These are phyloP conservation scores for Lippia alba DNA, from an alignment of 305 asterid genomes.

Conservation along the genomic window DNA sequence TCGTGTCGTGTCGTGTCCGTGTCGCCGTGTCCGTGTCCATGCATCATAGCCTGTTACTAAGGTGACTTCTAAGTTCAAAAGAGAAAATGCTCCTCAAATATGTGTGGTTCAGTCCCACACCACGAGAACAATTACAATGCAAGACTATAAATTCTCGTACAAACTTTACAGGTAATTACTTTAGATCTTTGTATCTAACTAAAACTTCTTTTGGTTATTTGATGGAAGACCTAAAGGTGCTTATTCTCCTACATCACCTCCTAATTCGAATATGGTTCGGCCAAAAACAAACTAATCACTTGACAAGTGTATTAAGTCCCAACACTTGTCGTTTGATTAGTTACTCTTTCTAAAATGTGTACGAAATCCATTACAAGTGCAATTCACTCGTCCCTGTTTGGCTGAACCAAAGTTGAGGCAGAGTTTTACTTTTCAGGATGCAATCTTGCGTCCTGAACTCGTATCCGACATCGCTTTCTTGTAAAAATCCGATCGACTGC, in stretches of 20 bases:
- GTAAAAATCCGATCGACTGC: conserved; percentile 73
- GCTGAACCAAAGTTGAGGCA: too few relatives aligned
- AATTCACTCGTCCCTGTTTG: too few relatives aligned
- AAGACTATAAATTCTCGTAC: conserved; percentile 11
- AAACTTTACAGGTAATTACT: conserved; percentile 4
- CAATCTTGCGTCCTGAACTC: conserved; percentile 38
- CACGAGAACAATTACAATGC: neutral
- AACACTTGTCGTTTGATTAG: too few relatives aligned
- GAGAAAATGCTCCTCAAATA: neutral
- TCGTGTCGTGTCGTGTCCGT: too few relatives aligned
- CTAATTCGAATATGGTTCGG: too few relatives aligned
- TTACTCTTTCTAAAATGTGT: too few relatives aligned
- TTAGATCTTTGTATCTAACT: neutral
- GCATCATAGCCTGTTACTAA: too few relatives aligned
- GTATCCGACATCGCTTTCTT: conserved; percentile 62
- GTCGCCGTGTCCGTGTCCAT: too few relatives aligned
- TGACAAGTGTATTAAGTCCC: too few relatives aligned
- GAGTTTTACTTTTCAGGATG: conserved; percentile 27
- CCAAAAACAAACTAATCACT: too few relatives aligned
- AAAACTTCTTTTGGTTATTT: neutral
- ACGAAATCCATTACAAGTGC: too few relatives aligned
- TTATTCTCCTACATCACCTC: neutral
- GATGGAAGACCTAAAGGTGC: conserved; percentile 1
- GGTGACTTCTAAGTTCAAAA: neutral
- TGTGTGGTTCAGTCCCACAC: conserved; percentile 3